Evolutionary conservation across 352 stramenopile species (phyloP).

Genomic region (Phytophthora pini): DNA sequence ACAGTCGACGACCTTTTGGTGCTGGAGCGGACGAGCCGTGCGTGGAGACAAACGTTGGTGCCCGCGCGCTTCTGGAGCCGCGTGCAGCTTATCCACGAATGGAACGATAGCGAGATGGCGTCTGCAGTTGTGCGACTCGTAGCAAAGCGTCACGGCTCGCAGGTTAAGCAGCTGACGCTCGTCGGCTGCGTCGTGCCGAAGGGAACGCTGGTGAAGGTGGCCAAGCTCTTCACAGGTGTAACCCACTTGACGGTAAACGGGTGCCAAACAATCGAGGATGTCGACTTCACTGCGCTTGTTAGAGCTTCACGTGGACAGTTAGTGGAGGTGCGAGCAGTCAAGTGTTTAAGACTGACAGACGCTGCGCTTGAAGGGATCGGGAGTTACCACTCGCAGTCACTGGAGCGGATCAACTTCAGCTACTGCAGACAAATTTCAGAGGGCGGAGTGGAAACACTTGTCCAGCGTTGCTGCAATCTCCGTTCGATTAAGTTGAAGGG

Average conservation of each 20-base stretch:
- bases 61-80: slow-evolving; percentile 39
- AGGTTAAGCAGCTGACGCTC: slow-evolving; percentile 50
- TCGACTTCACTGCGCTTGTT: slow-evolving; percentile 49
- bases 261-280: slow-evolving; percentile 59
- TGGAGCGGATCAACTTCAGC: slow-evolving; percentile 63
- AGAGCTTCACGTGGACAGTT: slow-evolving; percentile 42
- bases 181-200: slow-evolving; percentile 57
- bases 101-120: slow-evolving; percentile 34
- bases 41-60: slow-evolving; percentile 45
- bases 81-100: slow-evolving; percentile 44
- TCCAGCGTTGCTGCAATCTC: slow-evolving; percentile 35
- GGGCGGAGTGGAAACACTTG: slow-evolving; percentile 40
- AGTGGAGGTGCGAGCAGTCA: slow-evolving; percentile 52
- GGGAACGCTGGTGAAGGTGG: slow-evolving; percentile 37
- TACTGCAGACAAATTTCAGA: slow-evolving; percentile 62
- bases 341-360: slow-evolving; percentile 64
- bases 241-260: slow-evolving; percentile 59
- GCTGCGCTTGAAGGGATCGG: slow-evolving; percentile 33
- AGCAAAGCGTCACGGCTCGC: slow-evolving; percentile 43
- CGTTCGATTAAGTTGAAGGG: slow-evolving; percentile 59
- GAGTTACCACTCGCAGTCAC: slow-evolving; percentile 37
- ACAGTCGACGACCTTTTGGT: slow-evolving; percentile 56
- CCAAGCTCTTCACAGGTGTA: slow-evolving; percentile 38
- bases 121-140: slow-evolving; percentile 37
- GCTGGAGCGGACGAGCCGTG: slow-evolving; percentile 49